Evolutionary conservation across 2,329 filamentous ascomycete genomes (phyloP).

Genomic region (Microcyclospora pomicola): DNA sequence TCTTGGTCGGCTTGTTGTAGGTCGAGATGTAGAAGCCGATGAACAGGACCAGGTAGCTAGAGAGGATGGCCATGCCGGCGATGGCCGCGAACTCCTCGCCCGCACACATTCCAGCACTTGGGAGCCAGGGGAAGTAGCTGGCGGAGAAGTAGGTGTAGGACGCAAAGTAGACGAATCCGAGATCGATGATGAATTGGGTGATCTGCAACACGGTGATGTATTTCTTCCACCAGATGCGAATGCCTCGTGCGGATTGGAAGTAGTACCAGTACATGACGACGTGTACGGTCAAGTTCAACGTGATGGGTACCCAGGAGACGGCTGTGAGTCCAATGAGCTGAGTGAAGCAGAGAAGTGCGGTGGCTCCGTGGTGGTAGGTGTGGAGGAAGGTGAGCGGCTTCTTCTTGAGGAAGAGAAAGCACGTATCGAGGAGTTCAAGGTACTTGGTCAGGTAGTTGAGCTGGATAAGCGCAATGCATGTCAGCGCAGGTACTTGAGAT

Average conservation of each 20-base stretch:
- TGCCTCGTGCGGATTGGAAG: conserved; percentile 93
- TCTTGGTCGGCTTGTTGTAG: conserved; percentile 74
- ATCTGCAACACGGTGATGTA: conserved; percentile 98
- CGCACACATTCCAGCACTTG: conserved; percentile 73
- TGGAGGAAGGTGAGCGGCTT: conserved; percentile 98
- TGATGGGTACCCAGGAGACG: conserved; percentile 90
- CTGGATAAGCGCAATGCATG: conserved; percentile 36
- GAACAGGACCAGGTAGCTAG: conserved; percentile 93
- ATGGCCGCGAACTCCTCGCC: conserved; percentile 96
- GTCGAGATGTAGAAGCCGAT: conserved; percentile 98
- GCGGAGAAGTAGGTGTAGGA: conserved; percentile 98
- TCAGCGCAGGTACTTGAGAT: not conserved
- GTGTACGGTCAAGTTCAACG: conserved; percentile 83
- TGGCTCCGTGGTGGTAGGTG: conserved; percentile 97
- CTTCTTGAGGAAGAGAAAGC: conserved; percentile 98
- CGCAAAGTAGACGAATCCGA: conserved; percentile 96
- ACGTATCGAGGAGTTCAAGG: conserved; percentile 84
- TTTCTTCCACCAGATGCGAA: conserved; percentile 99
- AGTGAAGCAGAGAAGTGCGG: conserved; percentile 92
- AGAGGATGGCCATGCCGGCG: conserved; percentile 79
- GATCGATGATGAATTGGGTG: conserved; percentile 90
- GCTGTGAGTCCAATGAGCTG: conserved; percentile 86
- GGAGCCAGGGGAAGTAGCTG: conserved; percentile 74
- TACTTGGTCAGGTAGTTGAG: conserved; percentile 98
- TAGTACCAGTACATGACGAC: conserved; percentile 99